A percentile compares a stretch with the other conserved stretches of the same genome.
phyloP scores from a whole-genome alignment of 768 basidiomycete genomes.

The Pisolithus orientalis region DNA sequence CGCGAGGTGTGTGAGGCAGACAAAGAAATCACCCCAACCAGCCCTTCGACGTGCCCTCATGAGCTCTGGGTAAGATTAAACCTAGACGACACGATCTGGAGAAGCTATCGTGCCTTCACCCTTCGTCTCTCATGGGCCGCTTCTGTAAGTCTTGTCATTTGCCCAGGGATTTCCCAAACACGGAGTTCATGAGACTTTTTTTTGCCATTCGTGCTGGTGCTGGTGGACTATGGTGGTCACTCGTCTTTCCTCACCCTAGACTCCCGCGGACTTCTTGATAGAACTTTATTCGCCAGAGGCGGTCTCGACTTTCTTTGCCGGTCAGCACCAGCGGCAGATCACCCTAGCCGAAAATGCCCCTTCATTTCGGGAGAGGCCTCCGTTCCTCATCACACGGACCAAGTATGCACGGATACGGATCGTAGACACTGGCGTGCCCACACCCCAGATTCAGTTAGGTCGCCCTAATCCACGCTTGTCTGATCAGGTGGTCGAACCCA shows the following conservation, averaged over 20 bases:
- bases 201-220: neutral
- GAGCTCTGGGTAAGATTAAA: conserved; percentile 46
- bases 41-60: conserved; percentile 28
- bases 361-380: neutral
- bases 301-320: conserved; percentile 15
- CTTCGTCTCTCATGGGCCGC: conserved; percentile 53
- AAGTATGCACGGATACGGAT: conserved; percentile 55
- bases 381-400: conserved; percentile 26
- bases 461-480: conserved; percentile 6
- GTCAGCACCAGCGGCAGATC: conserved; percentile 3
- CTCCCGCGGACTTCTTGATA: conserved; percentile 40
- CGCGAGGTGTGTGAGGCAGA: conserved; percentile 31
- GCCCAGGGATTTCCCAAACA: neutral
- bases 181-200: neutral
- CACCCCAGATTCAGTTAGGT: conserved; percentile 24
- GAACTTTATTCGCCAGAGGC: conserved; percentile 31
- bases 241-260: conserved; percentile 21
- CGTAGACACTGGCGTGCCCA: conserved; percentile 46
- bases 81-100: conserved; percentile 37
- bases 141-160: conserved; percentile 34
- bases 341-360: neutral
- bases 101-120: conserved; percentile 38
- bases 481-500: conserved; percentile 11
- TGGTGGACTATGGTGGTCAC: neutral
- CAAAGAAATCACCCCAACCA: neutral